These are phyloP conservation scores for Akanthomyces dipterigenus DNA, from an alignment of 2,329 filamentous ascomycete genomes.

Conservation along the genomic window DNA sequence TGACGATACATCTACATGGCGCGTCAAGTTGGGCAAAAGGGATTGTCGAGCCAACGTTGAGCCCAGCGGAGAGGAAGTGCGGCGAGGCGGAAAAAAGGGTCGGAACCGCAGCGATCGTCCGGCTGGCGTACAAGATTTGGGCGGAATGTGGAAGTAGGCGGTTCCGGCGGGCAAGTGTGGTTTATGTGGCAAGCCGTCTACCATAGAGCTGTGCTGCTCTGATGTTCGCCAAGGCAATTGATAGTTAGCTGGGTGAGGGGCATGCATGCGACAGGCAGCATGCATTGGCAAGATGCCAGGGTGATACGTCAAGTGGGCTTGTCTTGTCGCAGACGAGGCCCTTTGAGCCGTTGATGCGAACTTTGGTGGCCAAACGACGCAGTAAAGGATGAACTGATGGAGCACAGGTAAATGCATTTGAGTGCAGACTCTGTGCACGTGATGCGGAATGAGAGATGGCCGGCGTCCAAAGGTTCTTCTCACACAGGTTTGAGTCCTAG, in stretches of 20 bases:
- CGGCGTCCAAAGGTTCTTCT: no score
- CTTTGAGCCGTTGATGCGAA: not conserved
- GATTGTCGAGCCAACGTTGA: not conserved
- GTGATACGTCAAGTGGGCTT: not conserved
- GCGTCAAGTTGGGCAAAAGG: not conserved
- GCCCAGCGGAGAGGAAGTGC: not conserved
- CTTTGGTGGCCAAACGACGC: not conserved
- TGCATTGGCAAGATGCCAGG: not conserved
- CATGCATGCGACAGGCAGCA: not conserved
- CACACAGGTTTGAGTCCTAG: no score
- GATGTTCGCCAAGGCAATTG: not conserved
- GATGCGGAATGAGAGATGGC: no score
- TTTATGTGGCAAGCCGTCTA: not conserved
- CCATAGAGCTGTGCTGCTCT: not conserved
- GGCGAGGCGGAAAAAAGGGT: not conserved
- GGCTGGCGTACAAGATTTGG: not conserved
- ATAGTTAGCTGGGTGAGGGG: not conserved
- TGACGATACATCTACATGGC: not conserved
- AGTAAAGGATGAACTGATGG: not conserved
- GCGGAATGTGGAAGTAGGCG: not conserved
- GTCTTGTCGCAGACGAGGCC: not conserved
- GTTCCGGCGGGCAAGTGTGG: not conserved
- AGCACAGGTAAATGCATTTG: not conserved
- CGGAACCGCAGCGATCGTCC: not conserved
- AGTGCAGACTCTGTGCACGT: not conserved